Evolutionary conservation across 495 filamentous ascomycete genomes (phyloP).

Genomic region (Rhypophila decipiens): DNA sequence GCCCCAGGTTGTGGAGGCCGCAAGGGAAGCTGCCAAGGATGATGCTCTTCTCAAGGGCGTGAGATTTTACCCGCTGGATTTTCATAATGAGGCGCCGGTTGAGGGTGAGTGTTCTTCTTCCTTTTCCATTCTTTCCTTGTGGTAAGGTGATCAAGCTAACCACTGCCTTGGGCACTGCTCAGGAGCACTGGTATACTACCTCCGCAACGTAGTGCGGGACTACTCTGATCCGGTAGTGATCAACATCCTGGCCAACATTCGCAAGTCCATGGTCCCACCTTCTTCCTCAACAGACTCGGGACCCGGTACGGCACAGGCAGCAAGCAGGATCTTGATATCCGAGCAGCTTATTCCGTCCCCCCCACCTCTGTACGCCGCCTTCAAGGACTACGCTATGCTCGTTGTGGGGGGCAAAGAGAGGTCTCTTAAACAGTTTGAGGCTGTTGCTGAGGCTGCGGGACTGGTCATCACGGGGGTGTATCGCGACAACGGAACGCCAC

Average conservation of each 20-base stretch:
- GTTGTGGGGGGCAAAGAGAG: slow-evolving; percentile 34
- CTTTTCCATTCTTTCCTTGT: background rate
- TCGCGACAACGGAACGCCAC: slow-evolving; percentile 16
- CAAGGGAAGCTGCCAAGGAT: background rate
- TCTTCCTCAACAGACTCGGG: background rate
- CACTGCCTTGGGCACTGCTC: too few relatives aligned
- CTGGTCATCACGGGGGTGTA: slow-evolving; percentile 26
- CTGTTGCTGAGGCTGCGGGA: slow-evolving; percentile 21
- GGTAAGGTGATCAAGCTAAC: too few relatives aligned
- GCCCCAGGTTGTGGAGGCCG: slow-evolving; percentile 19
- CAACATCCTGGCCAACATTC: slow-evolving; percentile 21
- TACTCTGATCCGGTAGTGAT: slow-evolving; percentile 27
- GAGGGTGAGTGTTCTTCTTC: slow-evolving; percentile 12
- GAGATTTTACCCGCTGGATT: slow-evolving; percentile 19
- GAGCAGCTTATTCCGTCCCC: slow-evolving; percentile 27
- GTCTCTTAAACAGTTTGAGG: slow-evolving; percentile 22
- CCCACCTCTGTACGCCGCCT: slow-evolving; percentile 22
- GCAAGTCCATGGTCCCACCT: slow-evolving; percentile 12
- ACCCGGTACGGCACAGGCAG: background rate
- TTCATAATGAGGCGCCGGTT: slow-evolving; percentile 24
- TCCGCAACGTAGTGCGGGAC: slow-evolving; percentile 31
- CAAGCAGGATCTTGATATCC: slow-evolving; percentile 27
- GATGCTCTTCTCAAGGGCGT: slow-evolving; percentile 20
- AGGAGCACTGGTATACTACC: slow-evolving; percentile 30
- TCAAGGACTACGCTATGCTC: slow-evolving; percentile 33